These are phyloP conservation scores for Lachancea thermotolerans DNA, from an alignment of 805 yeast species.

Conservation along the genomic window DNA sequence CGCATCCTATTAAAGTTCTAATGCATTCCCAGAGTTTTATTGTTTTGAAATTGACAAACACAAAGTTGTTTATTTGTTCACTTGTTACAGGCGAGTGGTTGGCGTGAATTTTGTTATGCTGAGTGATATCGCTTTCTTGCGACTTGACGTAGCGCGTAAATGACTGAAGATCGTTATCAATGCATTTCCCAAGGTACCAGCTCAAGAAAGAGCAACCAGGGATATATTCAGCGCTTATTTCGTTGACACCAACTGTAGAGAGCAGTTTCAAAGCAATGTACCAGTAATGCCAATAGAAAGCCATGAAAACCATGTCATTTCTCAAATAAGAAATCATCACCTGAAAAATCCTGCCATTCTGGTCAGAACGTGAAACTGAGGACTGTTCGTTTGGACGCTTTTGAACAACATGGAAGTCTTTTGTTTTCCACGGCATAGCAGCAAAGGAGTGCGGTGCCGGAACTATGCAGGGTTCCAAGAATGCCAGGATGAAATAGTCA, in stretches of 20 bases:
- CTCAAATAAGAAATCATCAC: constrained; percentile 27
- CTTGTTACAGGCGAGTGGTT: constrained; percentile 8
- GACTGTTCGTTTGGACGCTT: constrained; percentile 1
- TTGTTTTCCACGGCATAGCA: constrained; percentile 23
- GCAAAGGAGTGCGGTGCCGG: constrained; percentile 2
- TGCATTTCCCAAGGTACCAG: constrained; percentile 11
- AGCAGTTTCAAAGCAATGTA: constrained; percentile 15
- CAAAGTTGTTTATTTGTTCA: constrained; percentile 19
- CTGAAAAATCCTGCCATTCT: constrained; percentile 18
- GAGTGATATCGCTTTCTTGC: constrained; percentile 1
- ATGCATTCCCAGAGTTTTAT: constrained; percentile 25
- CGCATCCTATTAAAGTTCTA: constrained; percentile 16
- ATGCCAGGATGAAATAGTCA: constrained; percentile 16
- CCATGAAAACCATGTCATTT: constrained; percentile 22
- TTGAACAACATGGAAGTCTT: constrained; percentile 8
- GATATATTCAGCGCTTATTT: constrained; percentile 6
- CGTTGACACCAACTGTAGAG: background rate
- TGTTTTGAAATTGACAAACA: constrained; percentile 19
- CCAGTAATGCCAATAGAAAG: constrained; percentile 32
- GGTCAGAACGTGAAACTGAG: background rate
- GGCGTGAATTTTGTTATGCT: constrained; percentile 7
- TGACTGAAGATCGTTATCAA: constrained; percentile 19
- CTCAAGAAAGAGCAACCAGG: constrained; percentile 21
- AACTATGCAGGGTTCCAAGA: constrained; percentile 3
- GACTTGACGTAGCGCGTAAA: constrained; percentile 12